phyloP scores from a whole-genome alignment of 495 filamentous ascomycete genomes.

The Aspergillus carlsbadensis region DNA sequence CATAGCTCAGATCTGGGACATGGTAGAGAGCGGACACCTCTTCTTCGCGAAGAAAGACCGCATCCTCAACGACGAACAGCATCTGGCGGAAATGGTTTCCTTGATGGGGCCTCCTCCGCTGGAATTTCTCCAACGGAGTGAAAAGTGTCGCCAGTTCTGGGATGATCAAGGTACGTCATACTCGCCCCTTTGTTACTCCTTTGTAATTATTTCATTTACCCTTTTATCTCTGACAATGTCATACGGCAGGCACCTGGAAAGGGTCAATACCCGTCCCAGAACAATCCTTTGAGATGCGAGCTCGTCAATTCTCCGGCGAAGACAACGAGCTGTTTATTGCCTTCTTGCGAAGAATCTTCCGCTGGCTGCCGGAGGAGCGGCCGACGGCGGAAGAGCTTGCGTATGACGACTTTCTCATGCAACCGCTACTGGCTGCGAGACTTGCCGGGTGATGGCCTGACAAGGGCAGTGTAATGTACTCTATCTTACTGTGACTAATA shows the following conservation, averaged over 20 bases:
- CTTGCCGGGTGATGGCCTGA: too few relatives aligned
- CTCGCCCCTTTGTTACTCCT: not conserved
- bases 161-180: slow-evolving; percentile 28
- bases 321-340: slow-evolving; percentile 29
- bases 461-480: too few relatives aligned
- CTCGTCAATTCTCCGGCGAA: slow-evolving; percentile 16
- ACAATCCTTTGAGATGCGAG: slow-evolving; percentile 21
- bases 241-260: slow-evolving; percentile 24
- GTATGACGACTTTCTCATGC: slow-evolving; percentile 16
- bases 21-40: slow-evolving; percentile 16
- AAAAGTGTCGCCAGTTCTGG: slow-evolving; percentile 24
- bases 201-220: not conserved
- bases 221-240: not conserved
- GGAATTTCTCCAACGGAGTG: slow-evolving; percentile 30
- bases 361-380: slow-evolving; percentile 36
- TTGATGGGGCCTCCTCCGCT: slow-evolving; percentile 33
- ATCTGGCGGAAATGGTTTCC: slow-evolving; percentile 36
- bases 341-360: slow-evolving; percentile 30
- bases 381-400: slow-evolving; percentile 34
- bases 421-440: too few relatives aligned
- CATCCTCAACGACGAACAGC: slow-evolving; percentile 27
- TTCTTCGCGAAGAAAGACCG: slow-evolving; percentile 19
- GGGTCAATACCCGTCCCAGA: slow-evolving; percentile 23
- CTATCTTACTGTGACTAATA: too few relatives aligned
- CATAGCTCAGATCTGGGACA: slow-evolving; percentile 17